A percentile compares a stretch with the other conserved stretches of the same genome.
These are phyloP conservation scores for Scenedesmus sp. DNA, from an alignment of 163 green algal genomes.

Conservation along the genomic window DNA sequence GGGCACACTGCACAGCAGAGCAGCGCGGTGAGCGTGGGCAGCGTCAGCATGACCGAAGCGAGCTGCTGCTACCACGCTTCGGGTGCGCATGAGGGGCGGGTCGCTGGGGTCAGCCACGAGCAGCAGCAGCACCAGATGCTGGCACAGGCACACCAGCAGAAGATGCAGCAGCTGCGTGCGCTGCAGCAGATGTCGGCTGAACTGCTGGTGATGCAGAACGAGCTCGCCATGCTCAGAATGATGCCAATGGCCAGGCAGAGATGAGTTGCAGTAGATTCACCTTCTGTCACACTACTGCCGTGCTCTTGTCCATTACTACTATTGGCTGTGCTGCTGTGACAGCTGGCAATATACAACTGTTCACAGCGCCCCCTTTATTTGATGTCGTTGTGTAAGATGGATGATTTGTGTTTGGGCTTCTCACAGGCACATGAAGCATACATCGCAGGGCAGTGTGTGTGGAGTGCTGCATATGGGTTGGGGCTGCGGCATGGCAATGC, in stretches of 20 bases:
- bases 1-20: neutral
- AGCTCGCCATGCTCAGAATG: neutral
- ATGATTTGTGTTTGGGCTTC: neutral
- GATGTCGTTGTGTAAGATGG: neutral
- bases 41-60: neutral
- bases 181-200: constrained; percentile 7
- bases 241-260: neutral
- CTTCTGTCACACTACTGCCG: neutral
- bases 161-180: neutral
- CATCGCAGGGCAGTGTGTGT: neutral
- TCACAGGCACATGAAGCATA: neutral
- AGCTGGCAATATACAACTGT: neutral
- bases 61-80: neutral
- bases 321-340: neutral
- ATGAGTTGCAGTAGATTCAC: neutral
- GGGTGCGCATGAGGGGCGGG: neutral
- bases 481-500: neutral
- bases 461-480: neutral
- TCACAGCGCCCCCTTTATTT: neutral
- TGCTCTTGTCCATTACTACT: neutral
- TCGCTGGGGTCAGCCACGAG: neutral
- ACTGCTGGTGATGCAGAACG: neutral
- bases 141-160: neutral
- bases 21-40: neutral
- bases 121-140: neutral